Base-by-base conservation (phyloP, 139 green algal species). In the Coccomyxa sp. region DNA sequence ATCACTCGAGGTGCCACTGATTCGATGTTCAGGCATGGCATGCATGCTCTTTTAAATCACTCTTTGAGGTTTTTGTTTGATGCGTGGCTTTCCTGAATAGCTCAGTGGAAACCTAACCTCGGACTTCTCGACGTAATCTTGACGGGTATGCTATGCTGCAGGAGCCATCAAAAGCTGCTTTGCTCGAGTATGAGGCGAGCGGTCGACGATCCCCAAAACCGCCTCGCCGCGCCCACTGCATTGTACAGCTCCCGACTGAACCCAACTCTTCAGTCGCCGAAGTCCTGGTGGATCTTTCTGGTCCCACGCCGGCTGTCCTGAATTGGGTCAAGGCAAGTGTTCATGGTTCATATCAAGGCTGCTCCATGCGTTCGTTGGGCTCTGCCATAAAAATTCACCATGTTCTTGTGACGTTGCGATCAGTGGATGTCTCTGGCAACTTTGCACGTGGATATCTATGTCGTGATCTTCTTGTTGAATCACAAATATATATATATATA, bases 121-220 rank as follows among this genome's bases (percentile, higher is more conserved):
- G 38, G 38, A 51, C 38, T 51, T 51, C 38, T 51, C 38, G 38
- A 51, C 38, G 38, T 51, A 7, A 51, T 11, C 38, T 51, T 51
- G 38, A 51, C 7, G 38, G 38, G 7, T 51, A 51, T 51, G 38
- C 38, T 51, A 51, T 51, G 38, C 38, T 79, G 18, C 88, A 93
- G 90, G 90, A 93, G 85, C 90, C 90, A 0, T 60, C 83, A 16
- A 93, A 93, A 85, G 59, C 71, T 60, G 83, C 80, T 23, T 82
- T 93, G 67, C 85, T 94, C 28, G 81, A 83, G 0, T 94, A 85
- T 60, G 76, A 92, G 79, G 66, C 77, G 13, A 66, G 59, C 51
- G 71, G 58, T 16, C 68, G 60, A 27, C 63, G 68, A 27, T 76
- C 31, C 76, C 59, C 66, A n/a, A 51, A 28, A 9, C 83, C 79